These are phyloP conservation scores for Pleoardoris graminearum DNA, from an alignment of 2,329 filamentous ascomycete genomes.

Conservation along the genomic window DNA sequence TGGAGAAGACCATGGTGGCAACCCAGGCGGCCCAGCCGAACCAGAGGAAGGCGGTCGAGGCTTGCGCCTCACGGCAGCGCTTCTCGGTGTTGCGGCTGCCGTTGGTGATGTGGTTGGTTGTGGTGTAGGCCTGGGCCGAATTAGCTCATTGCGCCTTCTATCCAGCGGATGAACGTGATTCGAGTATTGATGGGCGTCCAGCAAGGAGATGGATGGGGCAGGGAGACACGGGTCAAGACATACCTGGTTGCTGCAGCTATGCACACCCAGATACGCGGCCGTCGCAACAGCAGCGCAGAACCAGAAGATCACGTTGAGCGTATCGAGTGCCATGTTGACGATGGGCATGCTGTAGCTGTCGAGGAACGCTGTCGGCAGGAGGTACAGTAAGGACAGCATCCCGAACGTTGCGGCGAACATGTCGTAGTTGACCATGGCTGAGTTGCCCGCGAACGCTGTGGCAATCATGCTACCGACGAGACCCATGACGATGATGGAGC, in stretches of 20 bases:
- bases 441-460: slow-evolving; percentile 56
- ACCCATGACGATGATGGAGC: slow-evolving; percentile 62
- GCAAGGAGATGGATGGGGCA: background rate
- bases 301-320: slow-evolving; percentile 65
- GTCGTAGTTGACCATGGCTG: slow-evolving; percentile 61
- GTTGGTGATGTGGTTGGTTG: slow-evolving; percentile 63
- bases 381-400: slow-evolving; percentile 68
- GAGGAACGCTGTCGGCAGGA: slow-evolving; percentile 61
- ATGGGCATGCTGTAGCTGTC: slow-evolving; percentile 58
- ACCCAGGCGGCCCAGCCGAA: slow-evolving; percentile 70
- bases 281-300: slow-evolving; percentile 72
- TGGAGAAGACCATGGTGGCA: slow-evolving; percentile 59
- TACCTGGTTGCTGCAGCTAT: slow-evolving; percentile 67
- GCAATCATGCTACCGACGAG: slow-evolving; percentile 66
- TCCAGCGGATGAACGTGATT: background rate
- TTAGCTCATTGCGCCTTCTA: background rate
- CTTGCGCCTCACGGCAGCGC: slow-evolving; percentile 76
- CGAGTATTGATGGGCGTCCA: background rate
- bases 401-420: slow-evolving; percentile 71
- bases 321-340: slow-evolving; percentile 61
- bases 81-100: slow-evolving; percentile 63
- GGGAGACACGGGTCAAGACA: slow-evolving; percentile 27
- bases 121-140: slow-evolving; percentile 46
- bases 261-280: slow-evolving; percentile 68
- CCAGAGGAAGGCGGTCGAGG: slow-evolving; percentile 75